A percentile compares a stretch with the other conserved stretches of the same genome.
Conservation (phyloP, 2,329 filamentous ascomycete species). For the Chrysoporthe puriensis region DNA sequence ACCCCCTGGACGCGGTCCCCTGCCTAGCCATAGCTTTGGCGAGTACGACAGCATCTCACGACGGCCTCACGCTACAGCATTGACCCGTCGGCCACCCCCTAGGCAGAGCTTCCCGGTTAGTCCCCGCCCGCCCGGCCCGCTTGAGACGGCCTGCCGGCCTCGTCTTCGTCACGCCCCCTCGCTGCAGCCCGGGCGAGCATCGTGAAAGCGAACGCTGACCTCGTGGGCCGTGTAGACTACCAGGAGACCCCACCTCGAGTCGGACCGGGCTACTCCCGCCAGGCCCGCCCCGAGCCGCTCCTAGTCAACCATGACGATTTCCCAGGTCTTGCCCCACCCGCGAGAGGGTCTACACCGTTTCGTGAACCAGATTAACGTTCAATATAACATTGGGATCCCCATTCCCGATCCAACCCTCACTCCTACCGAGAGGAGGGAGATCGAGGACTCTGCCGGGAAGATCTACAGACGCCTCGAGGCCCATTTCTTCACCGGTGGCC, state of each 20-base stretch:
- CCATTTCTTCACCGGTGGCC: slow-evolving; percentile 31
- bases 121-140: not conserved
- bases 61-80: not conserved
- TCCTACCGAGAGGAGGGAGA: slow-evolving; percentile 29
- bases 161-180: not conserved
- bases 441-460: slow-evolving; percentile 20
- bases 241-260: not conserved
- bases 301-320: slow-evolving; percentile 4
- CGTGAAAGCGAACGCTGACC: not conserved
- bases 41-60: not conserved
- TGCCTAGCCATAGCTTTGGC: not conserved
- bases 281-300: not conserved
- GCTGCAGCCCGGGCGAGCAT: not conserved
- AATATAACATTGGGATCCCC: slow-evolving; percentile 35
- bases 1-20: not conserved
- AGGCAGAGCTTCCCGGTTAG: not conserved
- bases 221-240: not conserved
- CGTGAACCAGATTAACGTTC: slow-evolving; percentile 33
- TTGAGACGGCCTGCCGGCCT: not conserved
- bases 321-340: slow-evolving; percentile 9
- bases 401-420: slow-evolving; percentile 31
- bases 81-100: not conserved
- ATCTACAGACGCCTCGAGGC: slow-evolving; percentile 31
- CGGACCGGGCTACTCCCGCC: not conserved
- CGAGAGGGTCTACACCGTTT: slow-evolving; percentile 23